Percentiles rank a stretch among this genome's conserved stretches.
phyloP scores from a whole-genome alignment of 1,284 basidiomycete species.

The Apiotrichum laibachii region DNA sequence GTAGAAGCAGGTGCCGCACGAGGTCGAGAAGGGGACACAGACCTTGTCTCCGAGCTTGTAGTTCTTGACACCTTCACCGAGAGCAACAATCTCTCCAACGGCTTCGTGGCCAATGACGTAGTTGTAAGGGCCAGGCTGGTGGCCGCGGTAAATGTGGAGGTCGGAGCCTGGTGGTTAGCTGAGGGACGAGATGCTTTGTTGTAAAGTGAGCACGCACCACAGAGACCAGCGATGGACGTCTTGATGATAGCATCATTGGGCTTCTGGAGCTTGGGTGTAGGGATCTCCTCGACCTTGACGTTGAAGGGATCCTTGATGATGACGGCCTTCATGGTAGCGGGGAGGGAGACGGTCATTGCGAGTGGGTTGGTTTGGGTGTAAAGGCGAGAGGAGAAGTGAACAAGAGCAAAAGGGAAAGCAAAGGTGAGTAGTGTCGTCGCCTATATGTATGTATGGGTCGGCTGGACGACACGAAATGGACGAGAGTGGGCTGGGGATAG shows the following conservation, averaged over 20 bases:
- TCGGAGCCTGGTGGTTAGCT: conserved; percentile 66
- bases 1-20: conserved; percentile 61
- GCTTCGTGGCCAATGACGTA: conserved; percentile 70
- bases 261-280: conserved; percentile 30
- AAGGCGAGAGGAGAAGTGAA: no score
- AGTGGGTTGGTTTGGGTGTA: neutral
- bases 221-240: conserved; percentile 36
- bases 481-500: no score
- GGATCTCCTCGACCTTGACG: conserved; percentile 36
- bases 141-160: conserved; percentile 72
- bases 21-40: conserved; percentile 80
- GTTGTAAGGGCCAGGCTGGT: conserved; percentile 38
- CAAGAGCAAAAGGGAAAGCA: neutral
- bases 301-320: conserved; percentile 33
- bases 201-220: conserved; percentile 30
- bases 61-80: conserved; percentile 65
- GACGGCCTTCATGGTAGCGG: conserved; percentile 38
- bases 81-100: conserved; percentile 69
- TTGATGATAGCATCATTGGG: conserved; percentile 42
- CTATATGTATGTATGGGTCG: no score
- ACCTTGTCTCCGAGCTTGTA: conserved; percentile 77
- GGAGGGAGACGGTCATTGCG: conserved; percentile 14
- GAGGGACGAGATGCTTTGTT: neutral
- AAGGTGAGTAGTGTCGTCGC: no score
- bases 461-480: no score